Conservation (phyloP, 441 rosid genomes). For the Gossypium davidsonii region DNA sequence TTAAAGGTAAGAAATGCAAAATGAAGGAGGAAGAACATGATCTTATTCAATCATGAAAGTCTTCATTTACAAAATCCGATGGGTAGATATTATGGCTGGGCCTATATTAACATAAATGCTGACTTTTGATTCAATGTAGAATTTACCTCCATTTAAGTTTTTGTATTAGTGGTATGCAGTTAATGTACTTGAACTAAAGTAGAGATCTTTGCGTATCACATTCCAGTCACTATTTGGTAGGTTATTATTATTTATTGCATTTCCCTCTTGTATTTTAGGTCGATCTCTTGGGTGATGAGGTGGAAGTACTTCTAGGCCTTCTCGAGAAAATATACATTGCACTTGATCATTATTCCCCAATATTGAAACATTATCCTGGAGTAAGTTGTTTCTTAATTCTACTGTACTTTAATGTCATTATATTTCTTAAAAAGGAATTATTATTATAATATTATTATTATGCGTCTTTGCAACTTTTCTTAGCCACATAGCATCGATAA, state of each 20-base stretch:
- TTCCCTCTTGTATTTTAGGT: slow-evolving; percentile 47
- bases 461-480: background rate
- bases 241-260: background rate
- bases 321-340: slow-evolving; percentile 93
- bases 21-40: background rate
- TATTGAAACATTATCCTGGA: slow-evolving; percentile 85
- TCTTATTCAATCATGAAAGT: background rate
- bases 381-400: slow-evolving; percentile 40
- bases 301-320: slow-evolving; percentile 62
- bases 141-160: background rate
- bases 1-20: background rate
- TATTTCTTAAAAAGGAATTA: background rate
- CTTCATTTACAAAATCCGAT: background rate
- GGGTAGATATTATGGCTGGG: background rate
- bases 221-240: background rate
- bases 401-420: background rate
- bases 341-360: slow-evolving; percentile 87
- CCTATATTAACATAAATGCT: background rate
- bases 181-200: background rate
- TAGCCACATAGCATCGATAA: background rate
- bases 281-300: slow-evolving; percentile 91
- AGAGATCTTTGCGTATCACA: background rate
- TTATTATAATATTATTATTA: background rate
- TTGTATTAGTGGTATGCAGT: background rate
- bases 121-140: background rate